Evolutionary conservation across 2,329 filamentous ascomycete genomes (phyloP).

Genomic region (Fusarium gaditjirri): DNA sequence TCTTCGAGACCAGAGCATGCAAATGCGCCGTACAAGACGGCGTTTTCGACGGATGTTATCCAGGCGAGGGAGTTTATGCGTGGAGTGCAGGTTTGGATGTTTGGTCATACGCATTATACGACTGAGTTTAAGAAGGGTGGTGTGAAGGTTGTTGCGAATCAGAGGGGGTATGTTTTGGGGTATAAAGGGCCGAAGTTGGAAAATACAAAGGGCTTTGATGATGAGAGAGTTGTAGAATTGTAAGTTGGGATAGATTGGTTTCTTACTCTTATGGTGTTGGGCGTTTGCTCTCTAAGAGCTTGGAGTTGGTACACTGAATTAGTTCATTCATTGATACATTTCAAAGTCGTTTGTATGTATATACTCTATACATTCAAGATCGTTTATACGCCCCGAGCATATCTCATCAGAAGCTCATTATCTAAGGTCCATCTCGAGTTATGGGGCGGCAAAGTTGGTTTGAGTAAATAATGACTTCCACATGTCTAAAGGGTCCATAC

Average conservation of each 20-base stretch:
- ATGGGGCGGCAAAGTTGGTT: not conserved
- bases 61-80: slow-evolving; percentile 44
- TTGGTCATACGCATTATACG: slow-evolving; percentile 62
- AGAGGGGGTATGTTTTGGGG: slow-evolving; percentile 55
- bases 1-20: slow-evolving; percentile 62
- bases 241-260: not conserved
- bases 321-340: not conserved
- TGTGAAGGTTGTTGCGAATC: slow-evolving; percentile 56
- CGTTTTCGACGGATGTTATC: slow-evolving; percentile 63
- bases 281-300: not conserved
- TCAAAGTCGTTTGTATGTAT: too few species aligned
- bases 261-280: not conserved
- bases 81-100: slow-evolving; percentile 54
- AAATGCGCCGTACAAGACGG: slow-evolving; percentile 58
- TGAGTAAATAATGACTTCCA: not conserved
- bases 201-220: slow-evolving; percentile 40
- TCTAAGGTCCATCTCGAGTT: not conserved
- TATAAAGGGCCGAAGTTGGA: slow-evolving; percentile 39
- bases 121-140: slow-evolving; percentile 49
- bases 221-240: slow-evolving; percentile 38
- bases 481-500: too few species aligned
- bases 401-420: not conserved
- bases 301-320: not conserved
- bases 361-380: not conserved
- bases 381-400: not conserved